Percentiles rank a stretch among this genome's conserved stretches.
phyloP scores from a whole-genome alignment of 2,329 filamentous ascomycete genomes.

The Exutisphaerella laricina region DNA sequence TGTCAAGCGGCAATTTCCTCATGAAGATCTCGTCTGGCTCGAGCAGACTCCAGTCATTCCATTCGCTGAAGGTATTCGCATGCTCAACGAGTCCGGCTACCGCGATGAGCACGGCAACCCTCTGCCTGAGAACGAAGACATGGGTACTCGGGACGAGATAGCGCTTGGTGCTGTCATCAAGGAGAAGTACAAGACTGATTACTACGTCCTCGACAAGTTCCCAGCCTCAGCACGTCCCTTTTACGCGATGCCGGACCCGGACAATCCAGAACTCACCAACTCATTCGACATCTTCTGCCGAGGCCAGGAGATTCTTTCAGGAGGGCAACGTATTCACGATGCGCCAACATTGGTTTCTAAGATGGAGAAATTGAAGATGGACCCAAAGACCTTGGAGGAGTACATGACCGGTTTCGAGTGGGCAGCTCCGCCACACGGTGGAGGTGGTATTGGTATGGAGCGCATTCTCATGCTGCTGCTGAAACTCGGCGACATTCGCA shows the following conservation, averaged over 20 bases:
- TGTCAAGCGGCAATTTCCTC: constrained; percentile 78
- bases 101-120: constrained; percentile 68
- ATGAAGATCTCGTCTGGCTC: constrained; percentile 78
- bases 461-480: constrained; percentile 81
- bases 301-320: constrained; percentile 86
- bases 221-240: constrained; percentile 78
- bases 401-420: constrained; percentile 85
- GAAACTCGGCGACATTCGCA: constrained; percentile 80
- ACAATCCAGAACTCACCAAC: constrained; percentile 70
- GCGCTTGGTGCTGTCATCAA: constrained; percentile 77
- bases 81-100: constrained; percentile 75
- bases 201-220: constrained; percentile 93
- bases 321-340: constrained; percentile 89
- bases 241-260: constrained; percentile 79
- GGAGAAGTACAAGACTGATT: constrained; percentile 81
- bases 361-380: constrained; percentile 69
- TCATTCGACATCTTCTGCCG: constrained; percentile 94
- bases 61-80: constrained; percentile 71
- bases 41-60: constrained; percentile 77
- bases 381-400: constrained; percentile 78
- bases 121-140: constrained; percentile 68
- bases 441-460: constrained; percentile 84
- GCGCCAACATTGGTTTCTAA: constrained; percentile 66
- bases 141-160: constrained; percentile 81
- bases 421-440: constrained; percentile 82